A percentile compares a stretch with the other conserved stretches of the same genome.
These are phyloP conservation scores for Bolboschoenus planiculmis DNA, from an alignment of 176 grass and related monocot genomes.

Conservation along the genomic window DNA sequence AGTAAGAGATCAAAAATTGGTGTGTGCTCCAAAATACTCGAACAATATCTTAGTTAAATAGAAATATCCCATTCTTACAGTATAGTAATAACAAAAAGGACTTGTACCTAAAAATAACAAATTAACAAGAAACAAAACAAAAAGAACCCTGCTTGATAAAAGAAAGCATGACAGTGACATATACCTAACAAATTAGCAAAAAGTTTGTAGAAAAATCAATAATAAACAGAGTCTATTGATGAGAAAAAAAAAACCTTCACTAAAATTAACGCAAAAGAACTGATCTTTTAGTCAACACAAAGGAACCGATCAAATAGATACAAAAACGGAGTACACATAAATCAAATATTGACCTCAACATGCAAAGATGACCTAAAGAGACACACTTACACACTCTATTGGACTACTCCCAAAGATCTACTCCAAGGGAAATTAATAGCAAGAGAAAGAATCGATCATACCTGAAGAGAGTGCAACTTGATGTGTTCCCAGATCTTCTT, in stretches of 20 bases:
- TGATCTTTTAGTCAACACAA: background rate
- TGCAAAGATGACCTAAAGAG: background rate
- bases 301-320: background rate
- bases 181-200: background rate
- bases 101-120: background rate
- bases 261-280: background rate
- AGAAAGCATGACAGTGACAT: background rate
- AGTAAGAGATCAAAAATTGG: background rate
- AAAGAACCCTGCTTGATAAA: background rate
- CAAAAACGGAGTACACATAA: background rate
- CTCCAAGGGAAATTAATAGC: background rate
- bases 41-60: background rate
- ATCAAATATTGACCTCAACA: background rate
- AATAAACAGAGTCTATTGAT: background rate
- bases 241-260: background rate
- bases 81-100: background rate
- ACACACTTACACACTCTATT: background rate
- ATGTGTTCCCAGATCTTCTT: constrained; percentile 84
- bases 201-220: background rate
- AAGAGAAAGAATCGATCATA: constrained; percentile 8
- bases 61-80: background rate
- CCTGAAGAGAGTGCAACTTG: constrained; percentile 79
- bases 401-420: background rate
- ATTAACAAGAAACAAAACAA: background rate
- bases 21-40: background rate